These are phyloP conservation scores for Colletotrichum incanum DNA, from an alignment of 2,329 filamentous ascomycete genomes.

Conservation along the genomic window DNA sequence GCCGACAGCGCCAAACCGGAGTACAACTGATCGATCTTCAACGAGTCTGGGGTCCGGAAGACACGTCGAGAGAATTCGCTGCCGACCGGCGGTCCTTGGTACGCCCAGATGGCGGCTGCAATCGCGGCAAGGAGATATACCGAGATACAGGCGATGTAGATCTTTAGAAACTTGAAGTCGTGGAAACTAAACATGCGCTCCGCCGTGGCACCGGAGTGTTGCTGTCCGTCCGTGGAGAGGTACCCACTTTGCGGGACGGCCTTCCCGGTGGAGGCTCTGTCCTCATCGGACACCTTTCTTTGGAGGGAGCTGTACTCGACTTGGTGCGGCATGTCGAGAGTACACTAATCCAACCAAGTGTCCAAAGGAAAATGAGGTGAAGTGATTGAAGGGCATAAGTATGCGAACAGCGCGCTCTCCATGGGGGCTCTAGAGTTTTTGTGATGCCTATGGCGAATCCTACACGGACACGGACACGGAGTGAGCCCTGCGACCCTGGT, in stretches of 20 bases:
- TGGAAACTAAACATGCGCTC: slow-evolving; percentile 31
- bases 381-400: neutral
- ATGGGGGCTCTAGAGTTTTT: neutral
- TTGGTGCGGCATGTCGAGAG: slow-evolving; percentile 10
- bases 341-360: neutral
- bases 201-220: slow-evolving; percentile 17
- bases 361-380: too few relatives aligned
- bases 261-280: slow-evolving; percentile 27
- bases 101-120: slow-evolving; percentile 21
- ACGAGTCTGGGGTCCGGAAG: slow-evolving; percentile 27
- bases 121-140: slow-evolving; percentile 18
- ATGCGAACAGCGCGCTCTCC: neutral
- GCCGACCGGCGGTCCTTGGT: slow-evolving; percentile 18
- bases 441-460: neutral
- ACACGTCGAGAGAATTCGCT: slow-evolving; percentile 9
- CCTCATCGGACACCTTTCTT: slow-evolving; percentile 13
- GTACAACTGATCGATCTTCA: slow-evolving; percentile 32
- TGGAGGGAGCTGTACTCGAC: slow-evolving; percentile 30
- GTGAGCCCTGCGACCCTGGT: neutral
- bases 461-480: slow-evolving; percentile 29
- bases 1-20: slow-evolving; percentile 30
- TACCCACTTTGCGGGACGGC: neutral
- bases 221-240: neutral
- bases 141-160: slow-evolving; percentile 24
- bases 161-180: slow-evolving; percentile 23